Conservation (phyloP, 192 early-diverging fungal genomes). For the Umbelopsis ramanniana region DNA sequence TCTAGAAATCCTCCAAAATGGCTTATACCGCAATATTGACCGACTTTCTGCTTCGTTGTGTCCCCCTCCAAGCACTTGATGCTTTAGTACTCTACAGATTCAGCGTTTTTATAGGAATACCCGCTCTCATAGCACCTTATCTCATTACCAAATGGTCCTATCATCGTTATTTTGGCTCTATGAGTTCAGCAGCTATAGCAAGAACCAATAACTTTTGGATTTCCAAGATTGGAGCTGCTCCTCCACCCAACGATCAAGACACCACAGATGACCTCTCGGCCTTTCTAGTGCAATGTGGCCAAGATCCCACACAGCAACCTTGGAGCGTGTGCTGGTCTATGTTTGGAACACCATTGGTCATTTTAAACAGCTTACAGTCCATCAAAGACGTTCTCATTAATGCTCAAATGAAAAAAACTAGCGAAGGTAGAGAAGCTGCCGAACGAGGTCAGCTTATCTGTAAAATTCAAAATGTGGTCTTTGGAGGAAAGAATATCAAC, state of each 20-base stretch:
- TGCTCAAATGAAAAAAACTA: conserved; percentile 33
- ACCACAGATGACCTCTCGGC: conserved; percentile 27
- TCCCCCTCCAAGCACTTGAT: background rate
- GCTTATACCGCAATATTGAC: background rate
- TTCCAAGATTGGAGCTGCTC: conserved; percentile 30
- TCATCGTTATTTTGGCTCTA: conserved; percentile 21
- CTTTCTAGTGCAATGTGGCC: conserved; percentile 29
- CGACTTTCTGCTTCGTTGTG: background rate
- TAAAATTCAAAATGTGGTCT: conserved; percentile 35
- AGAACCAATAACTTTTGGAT: conserved; percentile 28
- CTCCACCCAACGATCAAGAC: conserved; percentile 34
- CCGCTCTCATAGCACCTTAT: background rate
- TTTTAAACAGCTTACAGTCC: conserved; percentile 34
- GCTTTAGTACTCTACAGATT: background rate
- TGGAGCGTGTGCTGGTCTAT: conserved; percentile 36
- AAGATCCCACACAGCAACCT: conserved; percentile 21
- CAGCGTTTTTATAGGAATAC: background rate
- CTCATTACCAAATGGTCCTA: background rate
- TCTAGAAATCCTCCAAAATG: background rate
- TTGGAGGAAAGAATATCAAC: conserved; percentile 39
- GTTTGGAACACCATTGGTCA: conserved; percentile 31
- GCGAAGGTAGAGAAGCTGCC: conserved; percentile 4
- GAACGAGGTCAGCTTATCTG: conserved; percentile 38
- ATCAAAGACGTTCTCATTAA: conserved; percentile 41
- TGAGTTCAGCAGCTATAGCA: conserved; percentile 21